Evolutionary conservation across 495 filamentous ascomycete genomes (phyloP).

Genomic region (Achaetomiella virescens): DNA sequence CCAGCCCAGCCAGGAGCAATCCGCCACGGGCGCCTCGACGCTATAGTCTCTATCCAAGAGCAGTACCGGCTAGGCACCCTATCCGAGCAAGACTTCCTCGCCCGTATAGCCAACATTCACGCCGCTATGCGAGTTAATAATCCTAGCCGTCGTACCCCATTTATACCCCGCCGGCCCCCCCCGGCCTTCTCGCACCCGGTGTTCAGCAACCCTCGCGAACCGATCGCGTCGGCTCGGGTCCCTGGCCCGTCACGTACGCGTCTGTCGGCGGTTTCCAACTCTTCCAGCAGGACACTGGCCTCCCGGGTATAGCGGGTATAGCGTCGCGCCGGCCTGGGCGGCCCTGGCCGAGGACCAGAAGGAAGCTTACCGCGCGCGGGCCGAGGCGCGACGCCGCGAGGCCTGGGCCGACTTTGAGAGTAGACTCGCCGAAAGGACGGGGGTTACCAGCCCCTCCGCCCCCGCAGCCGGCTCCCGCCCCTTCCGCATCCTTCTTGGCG

Average conservation of each 20-base stretch:
- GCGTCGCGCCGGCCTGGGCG: background rate
- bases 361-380: background rate
- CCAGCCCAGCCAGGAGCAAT: background rate
- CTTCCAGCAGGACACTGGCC: background rate
- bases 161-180: background rate
- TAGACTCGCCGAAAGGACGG: background rate
- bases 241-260: background rate
- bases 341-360: background rate
- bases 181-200: background rate
- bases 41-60: background rate
- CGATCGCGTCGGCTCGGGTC: background rate
- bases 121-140: background rate
- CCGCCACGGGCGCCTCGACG: background rate
- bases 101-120: background rate
- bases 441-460: background rate
- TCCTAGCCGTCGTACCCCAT: background rate
- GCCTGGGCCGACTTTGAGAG: background rate
- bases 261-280: background rate
- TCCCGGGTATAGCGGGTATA: background rate
- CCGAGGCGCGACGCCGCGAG: constrained; percentile 1
- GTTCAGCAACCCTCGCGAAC: background rate
- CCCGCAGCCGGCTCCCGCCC: background rate
- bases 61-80: background rate
- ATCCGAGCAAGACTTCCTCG: background rate
- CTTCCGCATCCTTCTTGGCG: background rate